phyloP scores from a whole-genome alignment of 805 yeast genomes.

The Barnettozyma vustinii region DNA sequence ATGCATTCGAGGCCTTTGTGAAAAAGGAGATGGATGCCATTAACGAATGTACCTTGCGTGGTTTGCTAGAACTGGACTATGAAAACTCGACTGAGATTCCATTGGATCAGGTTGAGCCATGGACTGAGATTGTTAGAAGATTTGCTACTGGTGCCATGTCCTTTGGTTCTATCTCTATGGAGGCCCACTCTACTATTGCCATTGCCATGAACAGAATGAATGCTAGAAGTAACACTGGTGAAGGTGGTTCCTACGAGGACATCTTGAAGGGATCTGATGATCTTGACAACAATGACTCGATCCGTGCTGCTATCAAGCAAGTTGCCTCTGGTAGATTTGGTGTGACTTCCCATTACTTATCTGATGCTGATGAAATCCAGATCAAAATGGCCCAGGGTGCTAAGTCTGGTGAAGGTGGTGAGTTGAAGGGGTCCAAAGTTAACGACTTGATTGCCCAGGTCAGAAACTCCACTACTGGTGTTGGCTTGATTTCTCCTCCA shows the following conservation, averaged over 20 bases:
- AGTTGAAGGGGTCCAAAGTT: slow-evolving; percentile 58
- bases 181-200: slow-evolving; percentile 94
- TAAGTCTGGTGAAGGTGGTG: slow-evolving; percentile 99
- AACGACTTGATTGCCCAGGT: slow-evolving; percentile 85
- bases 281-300: slow-evolving; percentile 86
- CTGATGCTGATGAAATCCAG: slow-evolving; percentile 96
- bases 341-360: slow-evolving; percentile 88
- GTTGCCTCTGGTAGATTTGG: slow-evolving; percentile 98
- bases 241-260: slow-evolving; percentile 88
- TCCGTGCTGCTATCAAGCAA: slow-evolving; percentile 98
- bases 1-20: slow-evolving; percentile 85
- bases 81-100: slow-evolving; percentile 72
- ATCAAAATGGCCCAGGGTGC: slow-evolving; percentile 99
- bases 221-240: slow-evolving; percentile 97
- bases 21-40: slow-evolving; percentile 90
- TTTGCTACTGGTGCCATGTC: slow-evolving; percentile 99
- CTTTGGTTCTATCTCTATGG: slow-evolving; percentile 97
- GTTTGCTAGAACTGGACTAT: slow-evolving; percentile 86
- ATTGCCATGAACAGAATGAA: slow-evolving; percentile 98
- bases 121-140: slow-evolving; percentile 98
- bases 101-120: slow-evolving; percentile 96
- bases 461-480: slow-evolving; percentile 94
- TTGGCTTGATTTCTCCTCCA: slow-evolving; percentile 95
- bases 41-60: slow-evolving; percentile 89
- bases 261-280: slow-evolving; percentile 73